These are phyloP conservation scores for Lasiodiplodia sp. DNA, from an alignment of 2,329 filamentous ascomycete species.

Conservation along the genomic window DNA sequence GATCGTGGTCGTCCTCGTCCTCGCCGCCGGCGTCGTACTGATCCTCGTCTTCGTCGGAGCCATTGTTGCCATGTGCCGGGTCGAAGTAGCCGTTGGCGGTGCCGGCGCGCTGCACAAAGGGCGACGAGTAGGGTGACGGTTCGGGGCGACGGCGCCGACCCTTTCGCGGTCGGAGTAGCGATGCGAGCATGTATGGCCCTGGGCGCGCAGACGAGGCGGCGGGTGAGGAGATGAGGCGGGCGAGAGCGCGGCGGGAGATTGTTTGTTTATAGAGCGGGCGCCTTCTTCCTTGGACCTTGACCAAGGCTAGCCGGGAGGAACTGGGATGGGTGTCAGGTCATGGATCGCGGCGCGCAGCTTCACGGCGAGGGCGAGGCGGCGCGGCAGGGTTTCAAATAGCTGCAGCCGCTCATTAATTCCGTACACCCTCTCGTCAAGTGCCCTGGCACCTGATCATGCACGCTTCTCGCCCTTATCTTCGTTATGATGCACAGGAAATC, in stretches of 20 bases:
- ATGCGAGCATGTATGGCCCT: slow-evolving; percentile 46
- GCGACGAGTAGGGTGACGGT: slow-evolving; percentile 45
- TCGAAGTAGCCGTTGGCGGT: slow-evolving; percentile 38
- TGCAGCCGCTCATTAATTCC: slow-evolving; percentile 8
- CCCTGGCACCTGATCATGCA: slow-evolving; percentile 21
- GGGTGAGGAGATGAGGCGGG: slow-evolving; percentile 13
- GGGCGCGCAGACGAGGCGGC: slow-evolving; percentile 28
- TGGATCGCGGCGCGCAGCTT: background rate
- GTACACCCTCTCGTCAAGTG: slow-evolving; percentile 8
- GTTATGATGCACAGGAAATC: slow-evolving; percentile 26
- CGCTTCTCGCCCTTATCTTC: slow-evolving; percentile 23
- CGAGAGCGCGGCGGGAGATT: slow-evolving; percentile 2
- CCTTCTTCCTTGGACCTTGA: background rate
- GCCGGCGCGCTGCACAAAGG: slow-evolving; percentile 36
- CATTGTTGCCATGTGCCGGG: slow-evolving; percentile 31
- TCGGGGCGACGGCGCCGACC: slow-evolving; percentile 39
- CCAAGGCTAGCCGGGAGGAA: slow-evolving; percentile 15
- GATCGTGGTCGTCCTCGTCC: slow-evolving; percentile 40
- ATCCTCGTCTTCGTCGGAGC: slow-evolving; percentile 38
- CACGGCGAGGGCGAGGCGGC: background rate
- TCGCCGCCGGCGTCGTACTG: slow-evolving; percentile 40
- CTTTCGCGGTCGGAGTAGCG: slow-evolving; percentile 44
- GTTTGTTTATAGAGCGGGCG: slow-evolving; percentile 21
- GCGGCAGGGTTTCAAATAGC: slow-evolving; percentile 22
- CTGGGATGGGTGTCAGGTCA: slow-evolving; percentile 9